Base-by-base conservation (phyloP, 2,329 filamentous ascomycete species). In the Purpureocillium lavendulum region DNA sequence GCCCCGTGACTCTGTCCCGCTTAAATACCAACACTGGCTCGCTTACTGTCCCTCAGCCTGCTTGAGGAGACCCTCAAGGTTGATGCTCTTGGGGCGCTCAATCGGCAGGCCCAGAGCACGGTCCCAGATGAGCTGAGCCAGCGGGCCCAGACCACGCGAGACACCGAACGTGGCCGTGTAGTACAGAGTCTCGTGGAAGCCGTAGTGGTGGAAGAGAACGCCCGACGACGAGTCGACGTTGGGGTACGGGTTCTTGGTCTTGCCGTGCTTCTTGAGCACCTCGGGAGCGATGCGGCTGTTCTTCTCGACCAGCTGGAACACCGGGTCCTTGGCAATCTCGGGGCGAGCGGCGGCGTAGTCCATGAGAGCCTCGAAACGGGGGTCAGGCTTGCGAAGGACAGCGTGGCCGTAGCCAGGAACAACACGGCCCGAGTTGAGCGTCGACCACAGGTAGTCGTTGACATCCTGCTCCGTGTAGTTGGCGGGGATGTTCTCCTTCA, bases 171-270 rank as follows among this genome's bases (percentile, higher is more conserved):
- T 83, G 42, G 77, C 80, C 4, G 80, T 82, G 70, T 97, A 98
- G 73, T 97, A 98, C 10, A 97, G 74, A 0, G 90, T 95, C 70
- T 97, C 87, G 61, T 86, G 84, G 80, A 98, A 95, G 42, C 90
- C 92, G 61, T 95, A 98, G 71, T 97, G 88, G 66, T 97, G 83
- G 79, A 98, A 97, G 36, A 98, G 75, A 6, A 97, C 89, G 48
- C 92, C 92, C 1, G 88, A 95, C 47, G 80, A 83, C 35, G 84
- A 88, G 65, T 98, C 92, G 45, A 98, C 92, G 61, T 98, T 98
- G 48, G 92, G 92, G 67, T 90, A 94, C 2, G 92, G 88, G 69
- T 95, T 95, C 75, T 94, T 94, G 50, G 88, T 95, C 82, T 96
- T 97, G 64, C 92, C 92, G 60, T 98, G 92, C 69, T 96, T 81